Evolutionary conservation across 495 filamentous ascomycete genomes (phyloP), one percentile per base, ranked within the genome.

Genomic region (Elaphomyces granulatus): DNA sequence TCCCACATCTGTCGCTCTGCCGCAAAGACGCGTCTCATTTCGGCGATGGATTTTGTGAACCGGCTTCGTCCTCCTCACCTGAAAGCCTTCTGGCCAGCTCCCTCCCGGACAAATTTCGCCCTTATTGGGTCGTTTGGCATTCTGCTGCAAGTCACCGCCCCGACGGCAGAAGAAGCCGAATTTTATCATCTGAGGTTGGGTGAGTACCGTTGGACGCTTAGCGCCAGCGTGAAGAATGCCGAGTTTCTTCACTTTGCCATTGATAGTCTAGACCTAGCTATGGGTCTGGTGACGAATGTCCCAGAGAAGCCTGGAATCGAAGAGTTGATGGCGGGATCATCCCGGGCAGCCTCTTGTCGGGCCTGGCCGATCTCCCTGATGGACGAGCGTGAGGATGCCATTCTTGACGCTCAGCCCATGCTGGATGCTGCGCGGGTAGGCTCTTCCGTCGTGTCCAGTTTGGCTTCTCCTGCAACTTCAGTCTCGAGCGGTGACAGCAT

Each of bases 1-100:
- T 73, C 87, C 14, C 86, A 94, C 63, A 94, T 96, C 52, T 95
- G 87, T 61, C 90, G 90, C 38, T 87, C 80, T 17, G 90, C 90
- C 15, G 72, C 74, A 4, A 73, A 75, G 46, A 70, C 69, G 1
- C 64, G 70, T 0, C 58, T 78, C 10, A 70, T 72, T 41, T 70
- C 65, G 15, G 68, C 72, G 20, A 70, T 75, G 64, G 66, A 71
- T 37, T 74, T 76, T 41, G 63, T 75, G 32, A 75, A 76, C 48
- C 65, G 67, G 28, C 61, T 76, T 8, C 68, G 66, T 7, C 67
- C 67, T 1, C 56, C 55, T 0, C 68, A 71, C 40, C 58, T 74
- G n/a, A 57, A 63, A 15, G 70, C 68, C 17, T 73, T 73, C 54
- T 75, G 71, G 71, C 68, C 67, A 30, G 68, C 66, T 20, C 59